Evolutionary conservation across 108 stramenopile species (phyloP), one percentile per base, ranked within the genome.

Genomic region (Discostella stelligeroides): DNA sequence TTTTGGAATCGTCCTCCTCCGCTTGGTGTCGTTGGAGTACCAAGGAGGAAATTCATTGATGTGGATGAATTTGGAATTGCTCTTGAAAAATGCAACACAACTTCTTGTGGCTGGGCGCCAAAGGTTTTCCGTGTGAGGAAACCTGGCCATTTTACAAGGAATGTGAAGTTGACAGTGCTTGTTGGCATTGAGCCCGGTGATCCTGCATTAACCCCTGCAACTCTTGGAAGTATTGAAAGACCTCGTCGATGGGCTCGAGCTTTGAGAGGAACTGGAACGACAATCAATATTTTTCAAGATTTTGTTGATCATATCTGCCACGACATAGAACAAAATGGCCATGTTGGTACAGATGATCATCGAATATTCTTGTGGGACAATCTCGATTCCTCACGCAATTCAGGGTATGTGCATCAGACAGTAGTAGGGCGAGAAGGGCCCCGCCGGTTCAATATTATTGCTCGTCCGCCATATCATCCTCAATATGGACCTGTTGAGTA

Each of bases 51-150:
- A n/a, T n/a, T n/a, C n/a, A n/a, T n/a, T n/a, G n/a, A n/a, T n/a
- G n/a, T n/a, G n/a, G n/a, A n/a, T n/a, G n/a, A n/a, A n/a, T n/a
- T n/a, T n/a, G n/a, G n/a, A n/a, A n/a, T n/a, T n/a, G n/a, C n/a
- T n/a, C 20, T 68, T 0, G 67, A 68, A 27, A 57, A 49, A 29
- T 68, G 67, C 41, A 68, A 68, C 43, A 8, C 20, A 13, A 68
- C n/a, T n/a, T n/a, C 14, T 0, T 1, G 23, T 27, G 68, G 68
- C 0, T 68, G 34, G 38, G 39, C 67, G 2, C 7, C 46, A 7
- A 30, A 5, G 34, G 17, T 10, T 15, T 20, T 29, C 28, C 25
- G 67, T 15, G 53, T 68, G 6, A 18, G 56, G 0, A 68, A 68
- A 24, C 18, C 25, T 18, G 67, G 67, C 27, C 67, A 68, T 34